A percentile compares a stretch with the other conserved stretches of the same genome.
These are phyloP conservation scores for Xanthoceras sorbifolium DNA, from an alignment of 345 rosid genomes.

Conservation along the genomic window DNA sequence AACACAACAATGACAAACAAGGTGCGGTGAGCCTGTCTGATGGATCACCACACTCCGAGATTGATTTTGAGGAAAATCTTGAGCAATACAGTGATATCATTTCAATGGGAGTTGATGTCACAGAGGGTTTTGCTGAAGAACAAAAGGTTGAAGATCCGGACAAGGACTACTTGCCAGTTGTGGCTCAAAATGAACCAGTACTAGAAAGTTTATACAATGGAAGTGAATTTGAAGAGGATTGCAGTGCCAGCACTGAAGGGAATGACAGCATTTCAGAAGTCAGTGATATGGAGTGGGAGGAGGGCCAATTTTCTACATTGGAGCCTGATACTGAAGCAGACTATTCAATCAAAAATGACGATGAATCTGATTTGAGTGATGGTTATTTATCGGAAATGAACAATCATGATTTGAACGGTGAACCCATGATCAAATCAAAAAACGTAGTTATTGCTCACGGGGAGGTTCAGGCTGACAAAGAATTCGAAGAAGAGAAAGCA, in stretches of 20 bases:
- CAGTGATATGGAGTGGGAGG: slow-evolving; percentile 58
- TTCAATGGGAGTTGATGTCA: slow-evolving; percentile 9
- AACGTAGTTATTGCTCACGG: slow-evolving; percentile 15
- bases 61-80: slow-evolving; percentile 28
- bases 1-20: slow-evolving; percentile 25
- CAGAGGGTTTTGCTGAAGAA: slow-evolving; percentile 10
- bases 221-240: slow-evolving; percentile 25
- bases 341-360: slow-evolving; percentile 27
- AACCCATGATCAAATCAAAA: slow-evolving; percentile 14
- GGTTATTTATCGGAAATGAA: slow-evolving; percentile 24
- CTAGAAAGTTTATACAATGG: slow-evolving; percentile 14
- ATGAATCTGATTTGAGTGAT: slow-evolving; percentile 11
- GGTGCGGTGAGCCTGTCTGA: slow-evolving; percentile 36
- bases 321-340: slow-evolving; percentile 27
- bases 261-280: slow-evolving; percentile 29
- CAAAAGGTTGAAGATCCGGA: slow-evolving; percentile 14
- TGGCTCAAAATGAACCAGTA: slow-evolving; percentile 20
- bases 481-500: slow-evolving; percentile 28
- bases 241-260: slow-evolving; percentile 20
- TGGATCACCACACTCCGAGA: slow-evolving; percentile 44
- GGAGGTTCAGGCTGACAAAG: slow-evolving; percentile 31
- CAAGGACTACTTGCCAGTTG: slow-evolving; percentile 12
- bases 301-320: slow-evolving; percentile 21
- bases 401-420: slow-evolving; percentile 18
- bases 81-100: background rate